Evolutionary conservation across 805 yeast genomes (phyloP), one percentile per base, ranked within the genome.

Genomic region (Saturnispora ahearnii): DNA sequence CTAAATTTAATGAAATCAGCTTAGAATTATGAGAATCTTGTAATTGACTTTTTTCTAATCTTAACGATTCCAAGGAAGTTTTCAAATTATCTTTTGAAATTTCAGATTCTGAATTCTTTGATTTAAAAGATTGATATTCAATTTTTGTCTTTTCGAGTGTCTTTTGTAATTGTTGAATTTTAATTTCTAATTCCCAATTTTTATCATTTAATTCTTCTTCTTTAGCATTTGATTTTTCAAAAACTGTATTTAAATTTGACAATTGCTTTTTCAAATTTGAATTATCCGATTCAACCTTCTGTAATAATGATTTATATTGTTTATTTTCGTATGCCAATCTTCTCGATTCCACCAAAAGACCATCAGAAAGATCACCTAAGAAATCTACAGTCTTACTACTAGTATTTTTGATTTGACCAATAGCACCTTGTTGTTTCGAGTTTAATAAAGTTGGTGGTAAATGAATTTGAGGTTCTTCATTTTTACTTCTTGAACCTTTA

Each of bases 291-390:
- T 64, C 64, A 11, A 69, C 55, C 2, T 69, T 57, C 54, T 69
- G 71, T 50, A 81, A 53, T 57, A 71, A 70, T 18, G 62, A 52
- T 53, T 74, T 74, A 54, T 71, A 69, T 56, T 66, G 70, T 50
- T 72, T 73, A 62, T 80, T 83, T 54, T 83, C 87, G 12, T 83
- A 79, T 42, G 79, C 81, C 49, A 85, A 69, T 52, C 82, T 72
- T 56, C 91, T 74, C 55, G 90, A 84, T 64, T 84, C 88, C 32
- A 75, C 68, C 13, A 85, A 69, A 54, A 85, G 68, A 45, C 82
- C 82, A 57, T 85, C 90, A 66, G 88, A 82, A 50, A 85, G 64
- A 4, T 85, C 87, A 51, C 84, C 84, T 13, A 84, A 80, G 60
- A 84, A 84, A 59, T 79, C 78, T 70, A 83, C 78, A 52, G 84